Evolutionary conservation across 2,329 filamentous ascomycete species (phyloP).

Genomic region (Pyrenophora tritici-repentis): DNA sequence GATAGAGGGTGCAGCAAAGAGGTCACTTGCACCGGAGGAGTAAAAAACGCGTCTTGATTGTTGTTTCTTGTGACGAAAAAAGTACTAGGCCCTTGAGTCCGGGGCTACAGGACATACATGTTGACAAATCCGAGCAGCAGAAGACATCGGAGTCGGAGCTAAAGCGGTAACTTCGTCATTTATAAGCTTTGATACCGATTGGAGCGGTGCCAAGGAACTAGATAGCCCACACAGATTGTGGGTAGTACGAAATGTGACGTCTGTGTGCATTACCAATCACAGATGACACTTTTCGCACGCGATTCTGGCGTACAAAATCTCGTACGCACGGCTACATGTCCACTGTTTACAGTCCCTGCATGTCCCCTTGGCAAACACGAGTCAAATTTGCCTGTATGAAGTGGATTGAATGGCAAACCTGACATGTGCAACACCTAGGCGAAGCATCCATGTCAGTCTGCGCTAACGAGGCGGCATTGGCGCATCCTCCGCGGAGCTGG

Average conservation of each 20-base stretch:
- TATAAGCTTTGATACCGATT: constrained; percentile 13
- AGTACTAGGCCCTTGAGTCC: neutral
- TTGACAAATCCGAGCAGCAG: constrained; percentile 17
- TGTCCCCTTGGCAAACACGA: constrained; percentile 4
- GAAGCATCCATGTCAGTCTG: neutral
- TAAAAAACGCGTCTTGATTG: neutral
- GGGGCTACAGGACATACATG: constrained; percentile 3
- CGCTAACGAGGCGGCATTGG: neutral
- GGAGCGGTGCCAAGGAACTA: constrained; percentile 10
- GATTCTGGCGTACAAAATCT: neutral
- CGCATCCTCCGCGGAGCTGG: neutral
- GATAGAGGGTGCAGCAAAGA: neutral
- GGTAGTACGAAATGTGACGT: constrained; percentile 1
- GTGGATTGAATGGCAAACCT: neutral
- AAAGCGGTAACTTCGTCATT: constrained; percentile 21
- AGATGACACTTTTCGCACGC: neutral
- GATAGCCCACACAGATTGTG: neutral
- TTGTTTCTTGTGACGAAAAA: neutral
- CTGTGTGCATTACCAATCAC: neutral
- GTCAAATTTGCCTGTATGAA: constrained; percentile 1
- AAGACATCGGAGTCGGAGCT: constrained; percentile 25
- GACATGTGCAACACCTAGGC: neutral
- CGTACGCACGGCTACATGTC: no score
- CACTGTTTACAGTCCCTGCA: constrained; percentile 3
- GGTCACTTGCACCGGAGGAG: neutral